Base-by-base conservation (phyloP, 441 rosid genomes). In the Populus tomentosa region DNA sequence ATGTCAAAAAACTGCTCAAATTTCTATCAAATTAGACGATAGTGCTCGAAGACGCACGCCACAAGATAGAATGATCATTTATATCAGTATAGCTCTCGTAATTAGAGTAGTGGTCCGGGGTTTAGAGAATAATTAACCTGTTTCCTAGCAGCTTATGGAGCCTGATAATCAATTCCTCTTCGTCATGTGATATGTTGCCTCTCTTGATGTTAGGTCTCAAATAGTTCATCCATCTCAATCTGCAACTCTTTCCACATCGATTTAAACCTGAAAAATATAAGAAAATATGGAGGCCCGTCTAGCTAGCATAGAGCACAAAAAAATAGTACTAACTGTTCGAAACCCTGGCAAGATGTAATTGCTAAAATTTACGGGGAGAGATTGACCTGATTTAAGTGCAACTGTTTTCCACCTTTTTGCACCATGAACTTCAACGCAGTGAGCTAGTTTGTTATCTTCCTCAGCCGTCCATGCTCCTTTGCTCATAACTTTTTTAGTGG, bases 81-180 rank as follows among this genome's bases (percentile, higher is more conserved):
- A 26, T 10, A 40, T 40, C 13, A 40, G 5, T 40, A 38, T 21
- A 50, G 59, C 16, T 40, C 24, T 4, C 8, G 7, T 23, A 14
- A 70, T 70, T 70, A 32, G 33, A 72, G 3, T 7, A 16, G 20
- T 20, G 21, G 5, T 6, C 23, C 4, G 85, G 92, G 3, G 30
- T 28, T 2, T 3, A 28, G 3, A 28, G 3, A 28, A 28, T 28
- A 28, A 28, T 28, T 28, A 28, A 28, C 30, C 92, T 90, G 88
- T 89, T 90, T 23, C 92, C 94, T 1, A 89, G 90, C 40, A 90
- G 86, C 72, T 84, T 90, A 74, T 90, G 94, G 24, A 90, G 92
- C 75, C 94, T 80, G 9, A 89, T 79, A 76, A 90, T 90, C 75
- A 89, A 79, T 80, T 90, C 94, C 53, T 89, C 94, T 81, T 90